These are phyloP conservation scores for Zelonia costaricensis DNA, from an alignment of 208 protist genomes.

Conservation along the genomic window DNA sequence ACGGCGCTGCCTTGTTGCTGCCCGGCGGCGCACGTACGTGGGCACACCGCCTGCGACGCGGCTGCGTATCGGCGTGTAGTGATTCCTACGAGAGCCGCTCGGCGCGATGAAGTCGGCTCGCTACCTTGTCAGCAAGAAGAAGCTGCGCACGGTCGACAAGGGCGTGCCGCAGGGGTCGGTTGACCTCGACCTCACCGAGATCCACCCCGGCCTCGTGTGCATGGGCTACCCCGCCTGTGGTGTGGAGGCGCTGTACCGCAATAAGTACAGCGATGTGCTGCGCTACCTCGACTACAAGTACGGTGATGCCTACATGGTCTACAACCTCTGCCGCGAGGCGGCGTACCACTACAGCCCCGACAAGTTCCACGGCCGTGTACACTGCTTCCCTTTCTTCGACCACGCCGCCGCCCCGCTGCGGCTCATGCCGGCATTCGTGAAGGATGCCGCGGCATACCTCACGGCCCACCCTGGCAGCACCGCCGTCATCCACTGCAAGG, in stretches of 20 bases:
- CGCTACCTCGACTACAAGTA: constrained; percentile 87
- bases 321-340: constrained; percentile 93
- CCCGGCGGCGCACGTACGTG: too few species aligned
- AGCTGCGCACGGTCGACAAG: constrained; percentile 69
- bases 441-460: constrained; percentile 44
- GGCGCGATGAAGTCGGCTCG: constrained; percentile 22
- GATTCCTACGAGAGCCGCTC: too few species aligned
- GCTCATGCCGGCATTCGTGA: constrained; percentile 74
- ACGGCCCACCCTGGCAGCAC: constrained; percentile 58
- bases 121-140: constrained; percentile 91
- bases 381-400: constrained; percentile 93
- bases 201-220: constrained; percentile 88
- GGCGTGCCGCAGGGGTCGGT: constrained; percentile 52
- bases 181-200: constrained; percentile 93
- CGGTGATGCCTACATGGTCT: constrained; percentile 89
- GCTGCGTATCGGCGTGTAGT: too few species aligned
- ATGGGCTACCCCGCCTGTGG: constrained; percentile 94
- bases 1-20: too few species aligned
- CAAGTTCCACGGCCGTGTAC: constrained; percentile 57
- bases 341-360: constrained; percentile 75
- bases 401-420: constrained; percentile 89
- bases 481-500: constrained; percentile 96
- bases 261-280: constrained; percentile 75
- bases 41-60: too few species aligned
- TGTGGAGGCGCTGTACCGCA: constrained; percentile 93